These are phyloP conservation scores for Dendrobium nobile DNA, from an alignment of 106 monocot genomes.

Conservation along the genomic window DNA sequence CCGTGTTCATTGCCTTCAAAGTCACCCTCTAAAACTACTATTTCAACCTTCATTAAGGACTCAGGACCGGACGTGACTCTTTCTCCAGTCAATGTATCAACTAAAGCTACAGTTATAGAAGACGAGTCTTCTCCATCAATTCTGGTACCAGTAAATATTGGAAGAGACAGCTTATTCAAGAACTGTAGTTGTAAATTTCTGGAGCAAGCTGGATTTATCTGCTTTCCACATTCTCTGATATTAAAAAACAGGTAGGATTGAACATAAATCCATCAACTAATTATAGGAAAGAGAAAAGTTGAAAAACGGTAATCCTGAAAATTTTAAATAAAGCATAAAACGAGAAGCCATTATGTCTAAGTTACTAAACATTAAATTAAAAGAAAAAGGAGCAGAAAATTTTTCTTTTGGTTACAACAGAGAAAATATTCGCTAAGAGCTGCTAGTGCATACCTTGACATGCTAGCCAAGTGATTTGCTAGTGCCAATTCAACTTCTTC, in stretches of 20 bases:
- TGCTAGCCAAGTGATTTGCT: constrained; percentile 42
- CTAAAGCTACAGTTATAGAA: constrained; percentile 39
- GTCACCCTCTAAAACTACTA: constrained; percentile 93
- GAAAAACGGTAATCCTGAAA: background rate
- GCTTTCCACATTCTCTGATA: constrained; percentile 58
- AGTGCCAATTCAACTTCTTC: constrained; percentile 95
- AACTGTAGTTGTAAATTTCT: constrained; percentile 67
- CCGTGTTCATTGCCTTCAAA: constrained; percentile 71
- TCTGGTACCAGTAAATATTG: constrained; percentile 81
- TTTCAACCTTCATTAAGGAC: constrained; percentile 73
- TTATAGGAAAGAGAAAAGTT: background rate
- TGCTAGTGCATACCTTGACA: constrained; percentile 46
- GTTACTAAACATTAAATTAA: too few species aligned
- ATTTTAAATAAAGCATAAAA: background rate
- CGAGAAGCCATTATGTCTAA: too few species aligned
- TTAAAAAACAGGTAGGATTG: constrained; percentile 12
- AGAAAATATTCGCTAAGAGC: background rate
- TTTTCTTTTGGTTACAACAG: background rate
- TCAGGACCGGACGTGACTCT: constrained; percentile 47
- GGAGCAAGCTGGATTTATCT: constrained; percentile 49
- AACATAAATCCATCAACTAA: constrained; percentile 6
- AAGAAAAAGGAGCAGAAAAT: too few species aligned
- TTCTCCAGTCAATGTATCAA: constrained; percentile 49
- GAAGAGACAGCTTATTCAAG: constrained; percentile 63
- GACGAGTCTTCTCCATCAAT: constrained; percentile 70